phyloP scores from a whole-genome alignment of 495 filamentous ascomycete genomes.

The Astrothelium subdiscretum region DNA sequence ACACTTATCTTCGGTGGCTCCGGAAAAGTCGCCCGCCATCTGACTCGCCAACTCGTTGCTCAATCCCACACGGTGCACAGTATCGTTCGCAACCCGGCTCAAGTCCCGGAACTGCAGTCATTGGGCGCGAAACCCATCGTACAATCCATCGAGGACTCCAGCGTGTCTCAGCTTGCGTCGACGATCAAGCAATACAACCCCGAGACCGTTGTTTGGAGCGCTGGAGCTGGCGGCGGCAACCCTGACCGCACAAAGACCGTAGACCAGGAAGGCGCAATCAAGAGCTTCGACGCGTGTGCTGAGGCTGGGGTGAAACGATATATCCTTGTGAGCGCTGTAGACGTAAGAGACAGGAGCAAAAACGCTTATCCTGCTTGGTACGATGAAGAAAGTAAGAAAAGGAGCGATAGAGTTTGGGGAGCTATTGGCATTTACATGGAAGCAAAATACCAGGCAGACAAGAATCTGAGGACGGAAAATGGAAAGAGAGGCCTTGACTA shows the following conservation, averaged over 20 bases:
- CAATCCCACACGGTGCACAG: constrained; percentile 23
- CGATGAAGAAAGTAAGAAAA: constrained; percentile 18
- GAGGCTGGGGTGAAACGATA: constrained; percentile 24
- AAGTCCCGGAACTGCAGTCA: constrained; percentile 16
- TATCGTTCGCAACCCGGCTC: constrained; percentile 24
- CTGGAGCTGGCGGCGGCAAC: constrained; percentile 24
- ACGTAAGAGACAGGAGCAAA: constrained; percentile 22
- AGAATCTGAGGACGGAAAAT: constrained; percentile 23
- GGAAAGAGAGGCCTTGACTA: constrained; percentile 20
- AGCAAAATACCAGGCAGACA: constrained; percentile 25
- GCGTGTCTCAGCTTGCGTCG: constrained; percentile 18
- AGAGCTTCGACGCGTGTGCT: constrained; percentile 25
- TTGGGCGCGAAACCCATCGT: constrained; percentile 27
- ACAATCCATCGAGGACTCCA: constrained; percentile 25
- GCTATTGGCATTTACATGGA: constrained; percentile 22
- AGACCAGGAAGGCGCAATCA: constrained; percentile 26
- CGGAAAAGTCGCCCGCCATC: constrained; percentile 26
- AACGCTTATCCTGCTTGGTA: constrained; percentile 26
- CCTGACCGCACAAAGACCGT: constrained; percentile 22
- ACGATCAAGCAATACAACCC: constrained; percentile 16
- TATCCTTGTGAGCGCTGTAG: constrained; percentile 25
- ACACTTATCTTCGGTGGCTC: constrained; percentile 29
- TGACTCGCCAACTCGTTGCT: constrained; percentile 21
- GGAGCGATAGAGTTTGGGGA: constrained; percentile 19
- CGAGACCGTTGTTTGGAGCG: constrained; percentile 20